phyloP scores from a whole-genome alignment of 495 filamentous ascomycete genomes.

The Lichenothelia convexa region DNA sequence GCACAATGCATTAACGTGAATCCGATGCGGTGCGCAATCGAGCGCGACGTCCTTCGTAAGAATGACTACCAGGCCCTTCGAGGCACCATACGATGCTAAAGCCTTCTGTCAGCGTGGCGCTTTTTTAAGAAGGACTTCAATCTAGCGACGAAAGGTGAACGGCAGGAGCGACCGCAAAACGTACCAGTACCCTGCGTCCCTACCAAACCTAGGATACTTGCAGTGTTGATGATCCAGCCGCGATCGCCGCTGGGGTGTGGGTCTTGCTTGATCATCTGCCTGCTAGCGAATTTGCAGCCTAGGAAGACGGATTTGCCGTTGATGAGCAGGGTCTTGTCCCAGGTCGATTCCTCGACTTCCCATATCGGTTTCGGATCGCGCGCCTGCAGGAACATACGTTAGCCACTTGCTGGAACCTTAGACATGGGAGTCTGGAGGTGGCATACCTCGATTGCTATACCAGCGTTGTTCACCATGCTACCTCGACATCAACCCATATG shows the following conservation, averaged over 20 bases:
- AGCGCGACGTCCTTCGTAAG: conserved; percentile 13
- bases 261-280: conserved; percentile 14
- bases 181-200: neutral
- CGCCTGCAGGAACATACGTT: neutral
- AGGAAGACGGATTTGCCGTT: conserved; percentile 12
- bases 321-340: conserved; percentile 6
- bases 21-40: conserved; percentile 8
- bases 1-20: conserved; percentile 5
- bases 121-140: neutral
- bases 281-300: conserved; percentile 10
- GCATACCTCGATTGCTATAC: conserved; percentile 1
- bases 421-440: neutral
- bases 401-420: neutral
- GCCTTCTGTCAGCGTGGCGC: neutral
- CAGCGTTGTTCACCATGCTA: conserved; percentile 12
- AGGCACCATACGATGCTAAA: conserved; percentile 2
- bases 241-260: conserved; percentile 11
- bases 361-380: conserved; percentile 8
- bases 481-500: neutral
- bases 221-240: conserved; percentile 13
- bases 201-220: conserved; percentile 7
- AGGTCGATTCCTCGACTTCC: conserved; percentile 2
- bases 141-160: no score
- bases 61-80: conserved; percentile 9
- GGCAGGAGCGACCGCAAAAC: neutral